These are phyloP conservation scores for Cocos nucifera DNA, from an alignment of 176 grass and related monocot genomes.

Conservation along the genomic window DNA sequence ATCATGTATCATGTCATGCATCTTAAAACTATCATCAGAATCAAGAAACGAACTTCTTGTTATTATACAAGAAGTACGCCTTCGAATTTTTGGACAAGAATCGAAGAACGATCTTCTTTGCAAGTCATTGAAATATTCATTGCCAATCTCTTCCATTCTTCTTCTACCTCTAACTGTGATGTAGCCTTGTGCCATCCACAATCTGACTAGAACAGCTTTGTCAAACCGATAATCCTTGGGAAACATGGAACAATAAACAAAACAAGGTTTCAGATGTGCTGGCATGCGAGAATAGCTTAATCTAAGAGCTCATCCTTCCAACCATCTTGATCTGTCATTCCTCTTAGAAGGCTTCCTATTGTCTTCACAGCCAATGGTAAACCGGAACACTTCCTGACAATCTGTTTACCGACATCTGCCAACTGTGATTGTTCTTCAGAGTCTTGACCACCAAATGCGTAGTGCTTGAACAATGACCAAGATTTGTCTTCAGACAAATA, in stretches of 20 bases:
- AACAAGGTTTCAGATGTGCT: too few relatives aligned
- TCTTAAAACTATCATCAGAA: neutral
- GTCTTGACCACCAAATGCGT: too few relatives aligned
- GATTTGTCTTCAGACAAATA: slow-evolving; percentile 16
- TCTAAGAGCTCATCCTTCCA: slow-evolving; percentile 14
- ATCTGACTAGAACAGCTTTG: slow-evolving; percentile 23
- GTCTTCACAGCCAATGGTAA: too few relatives aligned
- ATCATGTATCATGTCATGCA: slow-evolving; percentile 45
- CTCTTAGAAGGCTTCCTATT: too few relatives aligned
- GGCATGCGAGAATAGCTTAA: too few relatives aligned
- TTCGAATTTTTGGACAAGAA: too few relatives aligned
- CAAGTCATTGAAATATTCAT: slow-evolving; percentile 28
- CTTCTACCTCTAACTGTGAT: neutral
- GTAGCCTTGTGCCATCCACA: slow-evolving; percentile 48
- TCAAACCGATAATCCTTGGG: slow-evolving; percentile 26
- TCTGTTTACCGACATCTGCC: too few relatives aligned
- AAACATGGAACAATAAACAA: slow-evolving; percentile 12
- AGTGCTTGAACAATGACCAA: too few relatives aligned
- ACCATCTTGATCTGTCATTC: slow-evolving; percentile 3
- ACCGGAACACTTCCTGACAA: too few relatives aligned
- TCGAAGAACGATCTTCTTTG: slow-evolving; percentile 26
- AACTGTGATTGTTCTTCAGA: too few relatives aligned
- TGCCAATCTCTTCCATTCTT: slow-evolving; percentile 16
- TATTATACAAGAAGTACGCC: neutral
- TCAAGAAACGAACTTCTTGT: too few relatives aligned